phyloP scores from a whole-genome alignment of 306 rosid species.

The Fagus sylvatica region DNA sequence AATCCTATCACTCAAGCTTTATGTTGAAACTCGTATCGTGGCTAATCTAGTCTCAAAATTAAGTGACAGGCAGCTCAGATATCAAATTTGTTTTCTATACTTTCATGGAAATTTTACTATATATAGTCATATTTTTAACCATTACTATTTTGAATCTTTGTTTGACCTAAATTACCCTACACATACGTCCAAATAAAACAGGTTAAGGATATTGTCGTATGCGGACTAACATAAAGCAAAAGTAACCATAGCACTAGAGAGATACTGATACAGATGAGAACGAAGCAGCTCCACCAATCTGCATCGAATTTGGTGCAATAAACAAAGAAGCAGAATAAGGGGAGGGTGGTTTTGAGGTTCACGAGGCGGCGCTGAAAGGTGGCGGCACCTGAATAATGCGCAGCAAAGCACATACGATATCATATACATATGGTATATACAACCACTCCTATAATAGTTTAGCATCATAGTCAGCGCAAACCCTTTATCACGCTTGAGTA shows the following conservation, averaged over 20 bases:
- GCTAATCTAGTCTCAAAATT: background rate
- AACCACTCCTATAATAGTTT: background rate
- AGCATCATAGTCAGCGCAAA: constrained; percentile 26
- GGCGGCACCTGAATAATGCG: constrained; percentile 31
- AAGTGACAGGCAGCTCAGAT: background rate
- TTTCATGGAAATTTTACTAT: background rate
- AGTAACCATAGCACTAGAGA: background rate
- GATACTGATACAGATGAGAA: background rate
- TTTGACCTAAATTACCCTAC: background rate
- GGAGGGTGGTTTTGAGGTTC: constrained; percentile 29
- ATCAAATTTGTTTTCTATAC: background rate
- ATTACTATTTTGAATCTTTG: background rate
- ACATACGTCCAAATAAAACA: constrained; percentile 6
- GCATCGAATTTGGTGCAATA: constrained; percentile 31
- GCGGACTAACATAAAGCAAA: background rate
- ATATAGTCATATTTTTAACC: too few species aligned
- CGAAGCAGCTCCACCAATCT: constrained; percentile 28
- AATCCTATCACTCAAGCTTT: background rate
- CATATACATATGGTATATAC: too few species aligned
- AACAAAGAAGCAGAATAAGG: constrained; percentile 13
- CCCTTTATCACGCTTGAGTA: constrained; percentile 30
- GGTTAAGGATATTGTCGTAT: constrained; percentile 16
- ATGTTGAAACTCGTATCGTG: background rate
- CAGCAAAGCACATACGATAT: background rate
- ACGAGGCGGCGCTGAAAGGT: constrained; percentile 39